Conservation (phyloP, 495 filamentous ascomycete species). For the Talaromyces proteolyticus region DNA sequence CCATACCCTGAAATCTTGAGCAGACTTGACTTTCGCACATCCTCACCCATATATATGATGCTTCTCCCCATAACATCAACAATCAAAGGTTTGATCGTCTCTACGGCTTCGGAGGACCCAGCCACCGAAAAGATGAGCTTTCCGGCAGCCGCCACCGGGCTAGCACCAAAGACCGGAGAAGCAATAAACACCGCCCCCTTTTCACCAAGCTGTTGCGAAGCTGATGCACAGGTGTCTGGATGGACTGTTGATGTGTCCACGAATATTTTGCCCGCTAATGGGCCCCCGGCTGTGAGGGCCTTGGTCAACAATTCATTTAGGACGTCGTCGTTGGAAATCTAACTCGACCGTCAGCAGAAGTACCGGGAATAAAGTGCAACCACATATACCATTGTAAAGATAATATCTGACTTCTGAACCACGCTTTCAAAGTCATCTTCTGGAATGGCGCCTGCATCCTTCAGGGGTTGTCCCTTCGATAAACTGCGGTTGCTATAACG, state of each 20-base stretch:
- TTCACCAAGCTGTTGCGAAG: constrained; percentile 11
- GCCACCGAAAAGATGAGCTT: constrained; percentile 27
- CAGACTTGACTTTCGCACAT: constrained; percentile 7
- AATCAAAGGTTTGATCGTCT: constrained; percentile 22
- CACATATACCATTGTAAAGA: constrained; percentile 24
- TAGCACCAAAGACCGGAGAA: constrained; percentile 33
- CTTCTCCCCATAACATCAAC: constrained; percentile 25
- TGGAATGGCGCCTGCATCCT: constrained; percentile 18
- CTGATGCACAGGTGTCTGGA: constrained; percentile 23
- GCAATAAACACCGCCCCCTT: constrained; percentile 20
- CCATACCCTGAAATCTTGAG: neutral
- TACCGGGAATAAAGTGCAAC: neutral
- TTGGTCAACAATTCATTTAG: constrained; percentile 2
- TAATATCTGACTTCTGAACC: constrained; percentile 19
- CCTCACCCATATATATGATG: constrained; percentile 22
- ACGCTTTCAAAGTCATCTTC: constrained; percentile 21
- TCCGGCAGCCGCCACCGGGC: constrained; percentile 27
- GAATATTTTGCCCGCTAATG: constrained; percentile 22
- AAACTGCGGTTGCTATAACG: constrained; percentile 27
- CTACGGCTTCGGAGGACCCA: constrained; percentile 19
- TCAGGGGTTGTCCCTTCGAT: constrained; percentile 22
- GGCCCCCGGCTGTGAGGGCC: neutral
- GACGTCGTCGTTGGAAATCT: constrained; percentile 9
- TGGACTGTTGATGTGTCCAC: constrained; percentile 36
- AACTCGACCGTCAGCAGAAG: neutral